phyloP scores from a whole-genome alignment of 345 rosid species.

The Boechera divaricarpa region DNA sequence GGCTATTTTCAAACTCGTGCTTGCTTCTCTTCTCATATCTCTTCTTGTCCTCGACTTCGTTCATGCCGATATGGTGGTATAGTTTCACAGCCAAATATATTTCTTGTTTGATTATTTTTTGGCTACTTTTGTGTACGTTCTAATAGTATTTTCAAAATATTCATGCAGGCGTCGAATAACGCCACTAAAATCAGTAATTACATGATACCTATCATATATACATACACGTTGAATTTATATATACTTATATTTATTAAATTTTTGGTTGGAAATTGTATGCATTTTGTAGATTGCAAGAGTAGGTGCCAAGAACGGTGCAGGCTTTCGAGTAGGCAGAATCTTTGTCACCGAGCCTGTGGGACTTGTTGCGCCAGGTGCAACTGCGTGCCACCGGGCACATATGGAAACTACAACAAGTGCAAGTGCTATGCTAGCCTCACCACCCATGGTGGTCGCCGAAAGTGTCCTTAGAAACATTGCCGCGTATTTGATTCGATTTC shows the following conservation, averaged over 20 bases:
- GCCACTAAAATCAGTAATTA: slow-evolving; percentile 32
- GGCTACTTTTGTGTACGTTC: neutral
- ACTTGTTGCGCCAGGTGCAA: slow-evolving; percentile 70
- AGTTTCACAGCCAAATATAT: neutral
- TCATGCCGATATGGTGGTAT: slow-evolving; percentile 40
- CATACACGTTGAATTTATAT: slow-evolving; percentile 12
- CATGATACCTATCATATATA: neutral
- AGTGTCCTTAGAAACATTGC: slow-evolving; percentile 60
- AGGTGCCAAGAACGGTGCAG: slow-evolving; percentile 62
- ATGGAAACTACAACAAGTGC: slow-evolving; percentile 58
- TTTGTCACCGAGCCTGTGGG: slow-evolving; percentile 71
- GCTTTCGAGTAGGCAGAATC: slow-evolving; percentile 55
- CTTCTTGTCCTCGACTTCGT: slow-evolving; percentile 50
- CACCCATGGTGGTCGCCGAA: slow-evolving; percentile 67
- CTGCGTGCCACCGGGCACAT: slow-evolving; percentile 75
- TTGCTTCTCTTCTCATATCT: slow-evolving; percentile 56
- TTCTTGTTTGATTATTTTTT: neutral
- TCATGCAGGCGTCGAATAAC: slow-evolving; percentile 2
- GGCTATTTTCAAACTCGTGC: slow-evolving; percentile 47
- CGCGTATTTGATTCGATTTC: neutral
- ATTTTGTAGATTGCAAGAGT: slow-evolving; percentile 54
- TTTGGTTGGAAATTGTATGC: neutral
- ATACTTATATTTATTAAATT: neutral
- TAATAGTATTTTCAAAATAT: neutral
- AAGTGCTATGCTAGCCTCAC: slow-evolving; percentile 66